Percentiles rank a stretch among this genome's conserved stretches.
phyloP scores from a whole-genome alignment of 805 yeast species.

The Yarrowia sp. region DNA sequence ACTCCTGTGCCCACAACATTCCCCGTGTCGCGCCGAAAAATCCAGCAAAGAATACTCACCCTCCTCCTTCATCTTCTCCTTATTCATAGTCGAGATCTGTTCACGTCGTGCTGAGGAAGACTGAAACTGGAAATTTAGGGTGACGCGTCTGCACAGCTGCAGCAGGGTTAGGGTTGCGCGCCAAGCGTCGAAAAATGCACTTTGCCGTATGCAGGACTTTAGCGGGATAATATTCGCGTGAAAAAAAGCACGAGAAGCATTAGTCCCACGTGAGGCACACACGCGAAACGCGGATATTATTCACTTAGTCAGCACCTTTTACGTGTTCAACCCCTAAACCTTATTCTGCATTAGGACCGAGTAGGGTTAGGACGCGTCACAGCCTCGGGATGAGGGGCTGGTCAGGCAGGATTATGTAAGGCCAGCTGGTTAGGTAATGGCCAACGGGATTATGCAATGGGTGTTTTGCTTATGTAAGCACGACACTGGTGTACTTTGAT shows the following conservation, averaged over 20 bases:
- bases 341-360: background rate
- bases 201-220: background rate
- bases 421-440: too few relatives aligned
- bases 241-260: background rate
- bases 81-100: background rate
- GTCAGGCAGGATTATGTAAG: too few relatives aligned
- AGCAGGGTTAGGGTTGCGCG: background rate
- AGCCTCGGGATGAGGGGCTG: too few relatives aligned
- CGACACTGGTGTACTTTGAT: too few relatives aligned
- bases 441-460: too few relatives aligned
- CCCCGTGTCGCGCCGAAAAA: background rate
- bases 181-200: background rate
- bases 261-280: background rate
- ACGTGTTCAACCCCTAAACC: background rate
- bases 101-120: background rate
- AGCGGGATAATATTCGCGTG: too few relatives aligned
- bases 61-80: slow-evolving; percentile 16
- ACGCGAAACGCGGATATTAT: background rate
- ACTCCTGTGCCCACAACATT: background rate
- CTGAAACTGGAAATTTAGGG: background rate
- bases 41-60: background rate
- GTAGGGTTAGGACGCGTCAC: background rate
- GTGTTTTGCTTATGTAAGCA: too few relatives aligned
- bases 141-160: slow-evolving; percentile 3
- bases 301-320: background rate